These are phyloP conservation scores for Colletotrichum sidae DNA, from an alignment of 2,329 filamentous ascomycete species.

Conservation along the genomic window DNA sequence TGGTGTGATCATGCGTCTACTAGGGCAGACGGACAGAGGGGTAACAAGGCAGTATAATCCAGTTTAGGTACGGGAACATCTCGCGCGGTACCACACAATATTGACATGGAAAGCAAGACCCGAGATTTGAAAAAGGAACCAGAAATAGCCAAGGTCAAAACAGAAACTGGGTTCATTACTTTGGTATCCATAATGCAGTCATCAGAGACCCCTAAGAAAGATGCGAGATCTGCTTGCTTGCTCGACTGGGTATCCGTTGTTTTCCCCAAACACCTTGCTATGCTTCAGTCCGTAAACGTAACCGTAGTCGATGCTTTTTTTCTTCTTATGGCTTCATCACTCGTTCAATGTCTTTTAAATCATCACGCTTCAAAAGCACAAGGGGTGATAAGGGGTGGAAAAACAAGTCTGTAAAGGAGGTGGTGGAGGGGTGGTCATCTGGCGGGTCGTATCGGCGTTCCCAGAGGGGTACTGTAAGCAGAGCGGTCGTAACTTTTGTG, in stretches of 20 bases:
- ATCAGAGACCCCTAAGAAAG: slow-evolving; percentile 29
- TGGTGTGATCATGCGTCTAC: no score
- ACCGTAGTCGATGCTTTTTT: slow-evolving; percentile 28
- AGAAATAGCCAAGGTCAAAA: slow-evolving; percentile 3
- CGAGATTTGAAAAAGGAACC: no score
- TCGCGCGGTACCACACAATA: neutral
- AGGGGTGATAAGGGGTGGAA: slow-evolving; percentile 6
- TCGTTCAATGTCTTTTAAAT: slow-evolving; percentile 34
- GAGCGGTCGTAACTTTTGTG: slow-evolving; percentile 35
- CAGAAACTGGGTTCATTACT: slow-evolving; percentile 24
- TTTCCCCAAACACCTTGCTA: slow-evolving; percentile 35
- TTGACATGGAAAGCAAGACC: neutral
- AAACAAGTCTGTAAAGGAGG: slow-evolving; percentile 25
- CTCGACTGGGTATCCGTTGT: slow-evolving; percentile 34
- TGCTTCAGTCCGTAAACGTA: slow-evolving; percentile 34
- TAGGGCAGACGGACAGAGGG: no score
- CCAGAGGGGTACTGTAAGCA: slow-evolving; percentile 33
- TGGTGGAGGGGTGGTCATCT: slow-evolving; percentile 16
- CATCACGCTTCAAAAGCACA: slow-evolving; percentile 32
- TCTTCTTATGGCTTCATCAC: slow-evolving; percentile 29
- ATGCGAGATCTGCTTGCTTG: slow-evolving; percentile 30
- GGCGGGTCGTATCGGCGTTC: slow-evolving; percentile 31
- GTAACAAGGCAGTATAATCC: no score
- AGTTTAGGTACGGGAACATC: no score
- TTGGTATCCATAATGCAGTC: slow-evolving; percentile 28